Evolutionary conservation across 768 basidiomycete genomes (phyloP), one percentile per base, ranked within the genome.

Genomic region (Calocybe gangraenosa): DNA sequence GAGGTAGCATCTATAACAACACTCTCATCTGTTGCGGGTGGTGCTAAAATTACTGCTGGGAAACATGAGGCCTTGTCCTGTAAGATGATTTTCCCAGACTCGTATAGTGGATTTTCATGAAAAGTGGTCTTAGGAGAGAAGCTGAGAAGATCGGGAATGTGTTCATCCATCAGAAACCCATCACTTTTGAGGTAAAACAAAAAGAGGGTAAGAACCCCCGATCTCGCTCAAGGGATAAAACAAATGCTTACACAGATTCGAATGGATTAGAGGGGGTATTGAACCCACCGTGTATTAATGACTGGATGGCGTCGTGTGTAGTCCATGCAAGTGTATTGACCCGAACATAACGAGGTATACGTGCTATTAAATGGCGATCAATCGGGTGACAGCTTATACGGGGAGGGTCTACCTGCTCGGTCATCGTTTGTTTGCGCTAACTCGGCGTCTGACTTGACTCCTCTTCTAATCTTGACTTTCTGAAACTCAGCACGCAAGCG

Each of bases 11-110:
- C 95, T 32, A 97, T 87, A 22, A 92, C 88, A 37, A 76, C 70
- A 43, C 68, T 64, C 33, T 71, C 61, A 17, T 78, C 70, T 15
- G 58, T 62, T 1, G 70, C 65, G 9, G 84, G 85, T 34, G 90
- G 87, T 17, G 81, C 75, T n/a, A 99, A 79, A 5, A 97, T 78
- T 47, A 82, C 69, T 0, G 95, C 92, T 14, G 96, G 92, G 63
- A 99, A 92, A 65, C 96, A 99, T 45, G 92, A 95, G 15, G 96
- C 95, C 61, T 98, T 97, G 64, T 99, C 96, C 64, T 99, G 96
- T 5, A 98, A 68, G 49, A 99, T 94, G 25, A 98, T 68, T 47
- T 83, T 88, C 20, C 93, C 92, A 23, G 76, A 67, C 52, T 71
- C 71, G 65, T 93, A 96, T 17, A 82, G 74, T 2, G 74, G 65